Percentiles rank a stretch among this genome's conserved stretches.
Conservation (phyloP, 2,329 filamentous ascomycete genomes). For the Alternaria alternata region DNA sequence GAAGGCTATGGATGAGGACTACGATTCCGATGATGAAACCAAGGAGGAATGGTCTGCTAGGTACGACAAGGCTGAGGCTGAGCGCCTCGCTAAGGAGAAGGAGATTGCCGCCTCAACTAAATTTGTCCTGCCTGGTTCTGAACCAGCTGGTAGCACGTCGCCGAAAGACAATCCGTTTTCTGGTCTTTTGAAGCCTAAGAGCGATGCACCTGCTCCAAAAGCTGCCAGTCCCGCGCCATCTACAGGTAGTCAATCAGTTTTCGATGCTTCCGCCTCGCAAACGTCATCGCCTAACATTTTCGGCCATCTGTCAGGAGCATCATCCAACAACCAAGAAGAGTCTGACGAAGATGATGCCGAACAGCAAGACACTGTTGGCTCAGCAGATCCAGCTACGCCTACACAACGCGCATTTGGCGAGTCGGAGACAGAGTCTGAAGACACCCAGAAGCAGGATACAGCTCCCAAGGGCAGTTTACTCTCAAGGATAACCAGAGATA, state of each 20-base stretch:
- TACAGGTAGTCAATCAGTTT: constrained; percentile 42
- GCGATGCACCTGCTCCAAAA: constrained; percentile 35
- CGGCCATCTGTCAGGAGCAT: constrained; percentile 44
- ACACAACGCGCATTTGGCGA: constrained; percentile 36
- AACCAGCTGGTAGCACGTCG: constrained; percentile 11
- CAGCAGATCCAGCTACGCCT: constrained; percentile 27
- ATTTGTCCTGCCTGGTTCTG: constrained; percentile 27
- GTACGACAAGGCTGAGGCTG: constrained; percentile 42
- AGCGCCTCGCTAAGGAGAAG: constrained; percentile 39
- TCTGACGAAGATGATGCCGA: constrained; percentile 35
- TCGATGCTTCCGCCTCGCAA: constrained; percentile 35
- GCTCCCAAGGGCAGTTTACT: constrained; percentile 30
- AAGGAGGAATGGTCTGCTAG: constrained; percentile 45
- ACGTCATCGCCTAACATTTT: constrained; percentile 43
- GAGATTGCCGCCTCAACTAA: constrained; percentile 29
- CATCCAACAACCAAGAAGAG: constrained; percentile 43
- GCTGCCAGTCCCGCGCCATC: constrained; percentile 43
- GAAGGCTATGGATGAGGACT: constrained; percentile 47
- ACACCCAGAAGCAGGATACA: constrained; percentile 27
- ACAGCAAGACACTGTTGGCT: constrained; percentile 21
- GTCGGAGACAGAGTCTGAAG: constrained; percentile 38
- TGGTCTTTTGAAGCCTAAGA: constrained; percentile 29
- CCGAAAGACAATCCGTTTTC: constrained; percentile 27
- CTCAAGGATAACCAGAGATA: constrained; percentile 39
- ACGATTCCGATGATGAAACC: constrained; percentile 48